Conservation (phyloP, 768 basidiomycete species). For the Rhizopogon sp. region DNA sequence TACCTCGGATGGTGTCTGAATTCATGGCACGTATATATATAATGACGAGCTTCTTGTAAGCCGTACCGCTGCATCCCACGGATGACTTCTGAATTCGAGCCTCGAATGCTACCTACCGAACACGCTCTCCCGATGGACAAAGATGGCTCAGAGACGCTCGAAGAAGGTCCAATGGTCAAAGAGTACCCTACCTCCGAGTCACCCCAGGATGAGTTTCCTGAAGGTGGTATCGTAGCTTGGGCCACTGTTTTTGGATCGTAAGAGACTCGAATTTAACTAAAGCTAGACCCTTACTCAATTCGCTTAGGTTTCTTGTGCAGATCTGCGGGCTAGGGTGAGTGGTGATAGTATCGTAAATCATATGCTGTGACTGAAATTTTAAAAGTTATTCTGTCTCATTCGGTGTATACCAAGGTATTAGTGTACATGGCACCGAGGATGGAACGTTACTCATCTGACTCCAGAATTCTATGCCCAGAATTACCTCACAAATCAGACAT, state of each 20-base stretch:
- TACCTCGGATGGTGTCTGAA: too few species aligned
- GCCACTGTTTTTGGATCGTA: conserved; percentile 18
- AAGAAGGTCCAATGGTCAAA: background rate
- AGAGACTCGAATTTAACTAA: background rate
- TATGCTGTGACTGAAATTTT: background rate
- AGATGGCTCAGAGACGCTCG: background rate
- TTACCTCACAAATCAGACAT: conserved; percentile 27
- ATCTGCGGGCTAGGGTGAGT: conserved; percentile 29
- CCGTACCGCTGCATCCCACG: background rate
- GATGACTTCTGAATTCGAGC: background rate
- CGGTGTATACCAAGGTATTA: conserved; percentile 35
- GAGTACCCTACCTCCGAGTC: background rate
- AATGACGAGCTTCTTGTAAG: too few species aligned
- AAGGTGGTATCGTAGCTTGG: conserved; percentile 23
- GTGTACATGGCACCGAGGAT: background rate
- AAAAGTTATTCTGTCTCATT: conserved; percentile 29
- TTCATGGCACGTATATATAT: too few species aligned
- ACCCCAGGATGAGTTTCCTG: conserved; percentile 15
- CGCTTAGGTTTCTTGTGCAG: conserved; percentile 23
- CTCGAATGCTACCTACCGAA: background rate
- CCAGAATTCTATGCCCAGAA: conserved; percentile 34
- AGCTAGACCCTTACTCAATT: background rate
- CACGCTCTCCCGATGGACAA: background rate
- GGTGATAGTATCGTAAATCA: background rate
- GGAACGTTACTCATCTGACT: background rate